Percentiles rank a stretch among this genome's conserved stretches.
Evolutionary conservation across 1,139 yeast species (phyloP).

Genomic region (Suhomyces bolitotheri): DNA sequence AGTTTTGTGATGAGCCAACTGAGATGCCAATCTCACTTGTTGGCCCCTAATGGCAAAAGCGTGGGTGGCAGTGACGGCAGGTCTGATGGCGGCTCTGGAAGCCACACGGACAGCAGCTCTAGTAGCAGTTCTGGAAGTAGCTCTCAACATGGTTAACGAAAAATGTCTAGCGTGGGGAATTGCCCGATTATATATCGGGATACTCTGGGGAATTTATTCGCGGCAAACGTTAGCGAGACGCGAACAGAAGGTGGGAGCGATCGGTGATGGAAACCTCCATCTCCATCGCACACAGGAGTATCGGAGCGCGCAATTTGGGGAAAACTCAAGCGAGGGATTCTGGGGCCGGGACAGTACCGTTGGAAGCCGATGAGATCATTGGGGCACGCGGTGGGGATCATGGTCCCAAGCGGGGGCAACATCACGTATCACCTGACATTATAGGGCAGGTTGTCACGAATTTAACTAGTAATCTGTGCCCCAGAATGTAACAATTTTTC

Average conservation of each 20-base stretch:
- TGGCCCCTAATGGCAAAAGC: conserved; percentile 5
- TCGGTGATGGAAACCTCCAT: not conserved
- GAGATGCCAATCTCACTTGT: conserved; percentile 35
- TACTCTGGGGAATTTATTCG: not conserved
- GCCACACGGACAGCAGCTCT: conserved; percentile 6
- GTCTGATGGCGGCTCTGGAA: conserved; percentile 17
- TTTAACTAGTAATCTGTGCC: too few relatives aligned
- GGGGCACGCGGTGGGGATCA: too few relatives aligned
- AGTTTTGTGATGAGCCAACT: conserved; percentile 49
- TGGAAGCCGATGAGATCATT: too few relatives aligned
- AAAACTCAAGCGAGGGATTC: conserved; percentile 1
- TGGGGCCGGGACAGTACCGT: not conserved
- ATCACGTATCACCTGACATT: too few relatives aligned
- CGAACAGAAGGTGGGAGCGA: conserved; percentile 10
- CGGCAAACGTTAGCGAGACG: conserved; percentile 12
- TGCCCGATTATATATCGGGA: not conserved
- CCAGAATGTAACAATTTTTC: too few relatives aligned
- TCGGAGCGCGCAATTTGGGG: too few relatives aligned
- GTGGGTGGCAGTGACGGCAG: conserved; percentile 9
- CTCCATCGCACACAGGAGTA: not conserved
- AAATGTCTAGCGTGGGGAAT: not conserved
- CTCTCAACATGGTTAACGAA: conserved; percentile 27
- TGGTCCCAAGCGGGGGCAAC: too few relatives aligned
- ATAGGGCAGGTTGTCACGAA: too few relatives aligned
- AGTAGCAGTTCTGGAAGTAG: conserved; percentile 22